Percentiles rank a stretch among this genome's conserved stretches.
phyloP scores from a whole-genome alignment of 345 rosid genomes.

The Gossypium anomalum region DNA sequence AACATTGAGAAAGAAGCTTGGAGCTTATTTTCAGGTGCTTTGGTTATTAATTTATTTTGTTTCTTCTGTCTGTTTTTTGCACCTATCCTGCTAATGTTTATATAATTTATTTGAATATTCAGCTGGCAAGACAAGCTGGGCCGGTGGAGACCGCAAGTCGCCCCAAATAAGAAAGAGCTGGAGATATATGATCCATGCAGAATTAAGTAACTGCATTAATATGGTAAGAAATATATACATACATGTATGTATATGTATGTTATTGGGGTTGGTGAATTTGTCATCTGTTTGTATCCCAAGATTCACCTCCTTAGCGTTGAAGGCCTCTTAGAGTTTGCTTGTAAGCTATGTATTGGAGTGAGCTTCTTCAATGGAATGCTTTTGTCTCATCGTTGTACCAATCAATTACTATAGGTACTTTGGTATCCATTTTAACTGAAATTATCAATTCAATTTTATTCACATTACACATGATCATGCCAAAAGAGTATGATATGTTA shows the following conservation, averaged over 20 bases:
- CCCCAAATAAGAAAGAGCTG: conserved; percentile 32
- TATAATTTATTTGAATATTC: conserved; percentile 2
- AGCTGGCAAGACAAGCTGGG: conserved; percentile 83
- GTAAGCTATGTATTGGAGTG: neutral
- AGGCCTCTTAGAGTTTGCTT: neutral
- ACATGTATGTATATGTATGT: neutral
- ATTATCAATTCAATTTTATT: neutral
- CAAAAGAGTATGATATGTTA: too few relatives aligned
- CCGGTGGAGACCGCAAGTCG: conserved; percentile 57
- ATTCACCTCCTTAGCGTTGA: neutral
- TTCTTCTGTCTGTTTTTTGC: too few relatives aligned
- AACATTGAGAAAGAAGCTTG: conserved; percentile 70
- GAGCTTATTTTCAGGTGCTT: conserved; percentile 46
- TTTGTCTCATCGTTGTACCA: neutral
- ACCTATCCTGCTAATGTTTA: too few relatives aligned
- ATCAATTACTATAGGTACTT: neutral
- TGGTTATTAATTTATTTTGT: too few relatives aligned
- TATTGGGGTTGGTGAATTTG: conserved; percentile 1
- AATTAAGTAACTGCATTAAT: neutral
- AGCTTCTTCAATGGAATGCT: conserved; percentile 2
- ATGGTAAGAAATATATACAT: neutral
- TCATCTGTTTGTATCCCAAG: neutral
- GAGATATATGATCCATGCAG: neutral
- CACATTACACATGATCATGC: neutral
- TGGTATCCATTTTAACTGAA: too few relatives aligned